Evolutionary conservation across 257 asterid species (phyloP).

Genomic region (Penstemon davidsonii): DNA sequence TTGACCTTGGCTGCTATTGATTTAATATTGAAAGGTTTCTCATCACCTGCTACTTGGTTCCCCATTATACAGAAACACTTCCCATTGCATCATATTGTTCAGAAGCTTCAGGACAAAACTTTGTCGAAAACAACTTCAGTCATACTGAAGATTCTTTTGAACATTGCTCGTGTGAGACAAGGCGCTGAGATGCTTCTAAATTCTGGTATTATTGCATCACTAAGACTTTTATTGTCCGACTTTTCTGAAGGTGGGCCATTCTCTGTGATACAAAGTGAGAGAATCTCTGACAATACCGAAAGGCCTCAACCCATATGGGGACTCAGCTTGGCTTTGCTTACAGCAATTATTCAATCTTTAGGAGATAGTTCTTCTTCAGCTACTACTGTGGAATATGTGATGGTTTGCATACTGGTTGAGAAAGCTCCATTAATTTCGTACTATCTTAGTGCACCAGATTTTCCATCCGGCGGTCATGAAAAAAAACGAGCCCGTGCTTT

Average conservation of each 20-base stretch:
- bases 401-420: conserved; percentile 75
- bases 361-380: conserved; percentile 56
- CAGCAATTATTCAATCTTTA: conserved; percentile 76
- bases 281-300: conserved; percentile 44
- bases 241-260: conserved; percentile 48
- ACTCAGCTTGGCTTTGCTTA: conserved; percentile 78
- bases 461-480: conserved; percentile 67
- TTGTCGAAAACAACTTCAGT: conserved; percentile 40
- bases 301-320: conserved; percentile 79
- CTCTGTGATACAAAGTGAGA: conserved; percentile 47
- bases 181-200: conserved; percentile 86
- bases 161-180: conserved; percentile 65
- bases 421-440: conserved; percentile 61
- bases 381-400: conserved; percentile 63
- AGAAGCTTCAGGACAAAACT: conserved; percentile 58
- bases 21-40: conserved; percentile 63
- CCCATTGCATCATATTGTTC: conserved; percentile 61
- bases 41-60: conserved; percentile 70
- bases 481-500: conserved; percentile 74
- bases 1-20: conserved; percentile 68
- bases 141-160: conserved; percentile 74
- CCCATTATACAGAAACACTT: conserved; percentile 74
- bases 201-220: conserved; percentile 67
- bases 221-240: conserved; percentile 55
- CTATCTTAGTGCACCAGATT: conserved; percentile 81